Evolutionary conservation across 306 rosid genomes (phyloP).

Genomic region (Ammopiptanthus mongolicus): DNA sequence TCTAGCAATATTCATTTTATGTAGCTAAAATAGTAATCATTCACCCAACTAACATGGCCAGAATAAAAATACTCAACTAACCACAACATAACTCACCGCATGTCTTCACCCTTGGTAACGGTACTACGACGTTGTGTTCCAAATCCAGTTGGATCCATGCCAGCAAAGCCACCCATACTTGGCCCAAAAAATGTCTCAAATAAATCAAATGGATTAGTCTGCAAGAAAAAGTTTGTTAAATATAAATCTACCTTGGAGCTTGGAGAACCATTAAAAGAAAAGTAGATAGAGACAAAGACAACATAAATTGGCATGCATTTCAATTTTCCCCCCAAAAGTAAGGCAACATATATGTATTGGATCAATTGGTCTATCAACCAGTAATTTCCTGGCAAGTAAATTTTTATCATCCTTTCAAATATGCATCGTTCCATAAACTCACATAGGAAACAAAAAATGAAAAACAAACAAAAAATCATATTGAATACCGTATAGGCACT

Average conservation of each 20-base stretch:
- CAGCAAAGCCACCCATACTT: slow-evolving; percentile 76
- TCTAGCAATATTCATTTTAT: not conserved
- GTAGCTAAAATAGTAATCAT: slow-evolving; percentile 4
- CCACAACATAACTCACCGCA: slow-evolving; percentile 62
- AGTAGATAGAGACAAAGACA: slow-evolving; percentile 12
- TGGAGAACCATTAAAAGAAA: not conserved
- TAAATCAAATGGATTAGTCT: slow-evolving; percentile 96
- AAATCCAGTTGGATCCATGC: slow-evolving; percentile 77
- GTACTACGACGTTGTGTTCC: slow-evolving; percentile 84
- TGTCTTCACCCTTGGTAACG: slow-evolving; percentile 89
- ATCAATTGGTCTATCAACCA: not conserved
- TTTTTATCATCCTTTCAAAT: not conserved
- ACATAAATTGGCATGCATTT: slow-evolving; percentile 12
- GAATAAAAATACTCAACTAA: not conserved
- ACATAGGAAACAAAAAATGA: not conserved
- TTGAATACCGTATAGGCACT: slow-evolving; percentile 77
- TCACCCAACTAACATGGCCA: not conserved
- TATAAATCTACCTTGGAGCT: slow-evolving; percentile 5
- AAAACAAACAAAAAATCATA: slow-evolving; percentile 8
- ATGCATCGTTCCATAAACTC: not conserved
- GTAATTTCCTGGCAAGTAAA: not conserved
- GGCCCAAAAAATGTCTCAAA: slow-evolving; percentile 96
- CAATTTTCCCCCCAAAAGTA: slow-evolving; percentile 6
- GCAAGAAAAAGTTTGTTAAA: slow-evolving; percentile 24
- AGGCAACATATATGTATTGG: not conserved